Percentiles rank a stretch among this genome's conserved stretches.
Evolutionary conservation across 2,329 filamentous ascomycete species (phyloP).

Genomic region (Colletotrichum higginsianum): DNA sequence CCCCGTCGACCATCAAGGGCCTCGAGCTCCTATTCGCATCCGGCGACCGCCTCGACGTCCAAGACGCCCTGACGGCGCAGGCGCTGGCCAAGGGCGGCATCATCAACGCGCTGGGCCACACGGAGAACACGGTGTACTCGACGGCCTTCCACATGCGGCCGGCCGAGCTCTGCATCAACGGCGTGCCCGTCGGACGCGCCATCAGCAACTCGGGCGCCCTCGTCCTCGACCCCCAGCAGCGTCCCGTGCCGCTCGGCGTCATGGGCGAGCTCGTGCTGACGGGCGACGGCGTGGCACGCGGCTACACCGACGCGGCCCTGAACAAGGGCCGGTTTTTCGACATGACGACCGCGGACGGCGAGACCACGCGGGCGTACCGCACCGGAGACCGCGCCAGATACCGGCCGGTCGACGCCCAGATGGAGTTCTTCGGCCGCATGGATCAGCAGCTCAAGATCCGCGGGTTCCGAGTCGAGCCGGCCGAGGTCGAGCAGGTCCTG

Average conservation of each 20-base stretch:
- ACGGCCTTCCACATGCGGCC: constrained; percentile 37
- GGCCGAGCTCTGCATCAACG: constrained; percentile 26
- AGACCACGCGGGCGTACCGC: constrained; percentile 43
- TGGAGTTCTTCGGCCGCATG: constrained; percentile 49
- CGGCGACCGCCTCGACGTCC: constrained; percentile 47
- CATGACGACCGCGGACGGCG: constrained; percentile 26
- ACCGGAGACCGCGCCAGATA: constrained; percentile 49
- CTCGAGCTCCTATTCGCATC: constrained; percentile 55
- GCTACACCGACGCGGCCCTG: constrained; percentile 43
- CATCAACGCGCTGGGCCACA: constrained; percentile 42
- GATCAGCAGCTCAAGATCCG: constrained; percentile 51
- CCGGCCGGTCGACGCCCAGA: constrained; percentile 42
- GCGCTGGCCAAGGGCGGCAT: constrained; percentile 8
- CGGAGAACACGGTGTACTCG: constrained; percentile 42
- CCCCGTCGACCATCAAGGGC: constrained; percentile 52
- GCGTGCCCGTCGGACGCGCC: constrained; percentile 44
- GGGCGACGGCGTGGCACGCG: constrained; percentile 46
- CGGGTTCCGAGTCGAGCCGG: constrained; percentile 50
- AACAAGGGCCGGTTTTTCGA: constrained; percentile 43
- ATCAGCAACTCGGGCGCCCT: constrained; percentile 45
- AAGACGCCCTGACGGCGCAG: constrained; percentile 11
- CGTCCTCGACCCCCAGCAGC: constrained; percentile 45
- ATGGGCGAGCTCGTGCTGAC: constrained; percentile 49
- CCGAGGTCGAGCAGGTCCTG: constrained; percentile 47
- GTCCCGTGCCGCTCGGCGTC: constrained; percentile 46